Evolutionary conservation across 2,329 filamentous ascomycete species (phyloP), one percentile per base, ranked within the genome.

Genomic region (Phyllosticta paracitricarpa): DNA sequence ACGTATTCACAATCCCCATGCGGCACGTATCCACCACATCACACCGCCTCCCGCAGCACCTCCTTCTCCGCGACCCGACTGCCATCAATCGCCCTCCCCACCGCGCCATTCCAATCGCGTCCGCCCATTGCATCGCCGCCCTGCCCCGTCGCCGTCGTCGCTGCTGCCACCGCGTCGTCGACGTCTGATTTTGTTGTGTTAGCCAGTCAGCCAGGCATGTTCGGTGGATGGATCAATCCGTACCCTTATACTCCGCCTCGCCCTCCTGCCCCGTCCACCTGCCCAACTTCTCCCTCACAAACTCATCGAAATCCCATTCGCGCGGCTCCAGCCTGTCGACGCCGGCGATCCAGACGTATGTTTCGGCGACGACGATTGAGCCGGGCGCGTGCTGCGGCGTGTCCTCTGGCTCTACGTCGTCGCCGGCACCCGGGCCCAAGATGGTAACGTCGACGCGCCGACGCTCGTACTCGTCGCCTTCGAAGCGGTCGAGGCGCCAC

Each of bases 271-370:
- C 80, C 63, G 81, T 77, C 85, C 85, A 87, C 66, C 77, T 76
- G 56, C 73, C 69, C 80, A 88, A 77, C 77, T 91, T 96, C 64
- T 94, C 86, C 67, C 80, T 79, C 64, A 87, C 84, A 71, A 97
- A 97, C 64, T 89, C 84, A 56, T 87, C 85, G 76, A 91, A 94
- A 72, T 96, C 89, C 93, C 93, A 97, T 72, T 96, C 91, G 24
- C 77, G 74, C 33, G 82, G 78, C 72, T 96, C 90, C 19, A 97
- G 75, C 0, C 74, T 62, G 9, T 76, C 63, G 54, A 68, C 63
- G 54, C 73, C 67, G 17, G 78, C 73, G 64, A 78, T 72, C 71
- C 81, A 83, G 6, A 89, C 81, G 57, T 80, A 81, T 26, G 66
- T 78, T 68, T 75, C 80, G 61, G 70, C 76, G 62, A 80, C 69